Evolutionary conservation across 2,329 filamentous ascomycete species (phyloP), one percentile per base, ranked within the genome.

Genomic region (Penicillium sp.): DNA sequence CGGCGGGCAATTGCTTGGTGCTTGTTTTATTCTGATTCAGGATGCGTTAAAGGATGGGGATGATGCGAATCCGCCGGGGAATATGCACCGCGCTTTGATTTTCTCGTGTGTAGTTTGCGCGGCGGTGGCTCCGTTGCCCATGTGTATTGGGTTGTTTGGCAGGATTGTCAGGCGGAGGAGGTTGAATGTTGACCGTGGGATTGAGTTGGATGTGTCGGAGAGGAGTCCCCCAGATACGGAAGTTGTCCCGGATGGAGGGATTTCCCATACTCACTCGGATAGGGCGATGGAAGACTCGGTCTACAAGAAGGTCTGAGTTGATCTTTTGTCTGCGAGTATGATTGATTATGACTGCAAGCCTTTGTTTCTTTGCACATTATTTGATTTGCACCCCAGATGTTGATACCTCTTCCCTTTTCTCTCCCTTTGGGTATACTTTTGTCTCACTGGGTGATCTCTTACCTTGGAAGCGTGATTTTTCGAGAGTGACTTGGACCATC

Each of bases 1-100:
- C 1, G 89, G 89, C 6, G 94, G 95, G 0, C 94, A 98, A 80
- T 77, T 97, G 7, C 78, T 96, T 0, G 95, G 95, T 13, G 93
- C 87, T 1, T 78, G 93, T 30, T 97, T 97, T 72, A 90, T 97
- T 70, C 79, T 99, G 33, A 78, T 94, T 59, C 90, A 91, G 79
- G 89, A 93, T 73, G 91, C 89, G 19, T 81, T 98, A 49, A 81
- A 81, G 68, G 78, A 79, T 0, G 81, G 80, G 0, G 70, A 74
- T 10, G 74, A 78, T 16, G 86, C 80, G 0, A 69, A 77, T 38
- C 91, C 90, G 14, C 89, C 89, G 0, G 75, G 78, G 19, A 89
- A 93, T 71, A 93, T 97, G 90, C 85, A 84, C 68, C 82, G 83
- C 25, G 87, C 90, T 0, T 80, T 97, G 62, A 83, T 96, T 25